phyloP scores from a whole-genome alignment of 129 eudicot genomes.

The Pseudognaphalium luteoalbum region DNA sequence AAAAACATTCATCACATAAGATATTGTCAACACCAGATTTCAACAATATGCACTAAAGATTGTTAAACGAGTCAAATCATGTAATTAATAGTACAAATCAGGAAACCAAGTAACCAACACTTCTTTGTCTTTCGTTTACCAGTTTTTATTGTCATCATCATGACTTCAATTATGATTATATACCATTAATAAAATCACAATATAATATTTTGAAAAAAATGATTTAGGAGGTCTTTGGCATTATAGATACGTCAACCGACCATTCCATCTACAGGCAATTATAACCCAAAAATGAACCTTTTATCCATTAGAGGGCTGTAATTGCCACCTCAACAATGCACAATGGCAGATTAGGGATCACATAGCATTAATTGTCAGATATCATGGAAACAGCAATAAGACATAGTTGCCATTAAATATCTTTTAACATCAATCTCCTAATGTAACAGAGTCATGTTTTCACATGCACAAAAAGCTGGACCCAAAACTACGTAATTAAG shows the following conservation, averaged over 20 bases:
- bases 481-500: conserved; percentile 12
- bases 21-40: not conserved
- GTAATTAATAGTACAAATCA: no score
- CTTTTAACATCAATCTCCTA: not conserved
- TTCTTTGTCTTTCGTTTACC: not conserved
- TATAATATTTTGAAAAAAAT: not conserved
- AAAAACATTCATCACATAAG: not conserved
- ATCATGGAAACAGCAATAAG: not conserved
- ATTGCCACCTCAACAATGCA: conserved; percentile 7
- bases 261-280: not conserved
- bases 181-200: not conserved
- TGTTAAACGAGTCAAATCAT: not conserved
- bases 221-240: not conserved
- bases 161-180: not conserved
- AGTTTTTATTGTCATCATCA: not conserved
- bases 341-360: not conserved
- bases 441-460: not conserved
- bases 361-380: not conserved
- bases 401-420: not conserved
- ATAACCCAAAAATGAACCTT: not conserved
- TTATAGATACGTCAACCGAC: not conserved
- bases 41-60: not conserved
- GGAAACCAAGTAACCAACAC: not conserved
- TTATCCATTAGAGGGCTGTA: not conserved
- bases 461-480: not conserved